These are phyloP conservation scores for Hypomyces rosellus DNA, from an alignment of 2,329 filamentous ascomycete genomes.

Conservation along the genomic window DNA sequence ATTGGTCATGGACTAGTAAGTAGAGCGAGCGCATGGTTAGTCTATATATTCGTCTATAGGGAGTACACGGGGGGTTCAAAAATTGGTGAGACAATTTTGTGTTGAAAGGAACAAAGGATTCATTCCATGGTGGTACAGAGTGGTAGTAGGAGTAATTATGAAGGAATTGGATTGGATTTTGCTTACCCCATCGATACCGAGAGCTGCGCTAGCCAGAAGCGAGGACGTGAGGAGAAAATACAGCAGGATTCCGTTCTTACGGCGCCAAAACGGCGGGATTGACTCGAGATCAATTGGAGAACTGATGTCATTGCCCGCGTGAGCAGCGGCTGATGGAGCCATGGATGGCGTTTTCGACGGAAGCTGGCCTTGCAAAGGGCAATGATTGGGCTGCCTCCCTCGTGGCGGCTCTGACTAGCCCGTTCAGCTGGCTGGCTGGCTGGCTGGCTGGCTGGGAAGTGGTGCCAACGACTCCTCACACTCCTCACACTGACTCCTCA, in stretches of 20 bases:
- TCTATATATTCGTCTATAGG: not conserved
- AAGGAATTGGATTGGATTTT: not conserved
- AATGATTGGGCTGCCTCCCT: no score
- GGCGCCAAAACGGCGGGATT: constrained; percentile 28
- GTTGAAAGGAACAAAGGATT: no score
- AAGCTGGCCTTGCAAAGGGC: no score
- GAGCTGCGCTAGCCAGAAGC: constrained; percentile 33
- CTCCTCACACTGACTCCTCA: no score
- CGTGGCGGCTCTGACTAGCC: no score
- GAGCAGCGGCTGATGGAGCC: constrained; percentile 26
- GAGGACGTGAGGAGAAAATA: constrained; percentile 39
- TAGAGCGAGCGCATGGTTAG: not conserved
- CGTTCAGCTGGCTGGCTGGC: no score
- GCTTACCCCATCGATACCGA: constrained; percentile 36
- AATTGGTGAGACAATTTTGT: no score
- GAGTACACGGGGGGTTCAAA: no score
- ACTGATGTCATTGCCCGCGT: constrained; percentile 23
- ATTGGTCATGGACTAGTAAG: constrained; percentile 32
- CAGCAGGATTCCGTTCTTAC: constrained; percentile 36
- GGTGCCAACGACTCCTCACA: no score
- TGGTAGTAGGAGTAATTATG: no score
- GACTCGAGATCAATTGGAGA: constrained; percentile 26
- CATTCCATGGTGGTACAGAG: no score
- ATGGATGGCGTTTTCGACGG: constrained; percentile 14
- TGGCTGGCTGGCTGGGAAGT: no score